Evolutionary conservation across 192 early-diverging fungal species (phyloP), one percentile per base, ranked within the genome.

Genomic region (Fimicolochytrium jonesii): DNA sequence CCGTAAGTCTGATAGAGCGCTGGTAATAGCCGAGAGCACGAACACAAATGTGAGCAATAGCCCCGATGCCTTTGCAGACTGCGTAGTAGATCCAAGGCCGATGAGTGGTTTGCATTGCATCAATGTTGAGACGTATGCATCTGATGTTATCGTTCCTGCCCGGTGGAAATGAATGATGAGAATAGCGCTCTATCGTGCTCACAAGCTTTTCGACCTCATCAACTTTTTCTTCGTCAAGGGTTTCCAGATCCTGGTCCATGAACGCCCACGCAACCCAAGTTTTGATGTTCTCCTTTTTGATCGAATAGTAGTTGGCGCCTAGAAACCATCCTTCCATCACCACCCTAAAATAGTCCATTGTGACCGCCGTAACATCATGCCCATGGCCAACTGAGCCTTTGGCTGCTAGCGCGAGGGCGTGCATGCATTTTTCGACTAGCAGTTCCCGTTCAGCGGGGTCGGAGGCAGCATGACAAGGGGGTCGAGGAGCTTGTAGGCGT

Each of bases 71-170:
- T 30, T 54, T 71, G n/a, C 77, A 63, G 29, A 67, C 66, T n/a
- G 57, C 47, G 54, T 87, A 87, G 30, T 83, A 75, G 35, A 81
- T 47, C 31, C 83, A 62, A 2, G 86, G 84, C 22, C 84, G 74
- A 43, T 85, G 82, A 6, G 71, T 55, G 6, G 78, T 77, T 25
- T 79, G 60, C 32, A 86, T 71, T 13, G 76, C 70, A 36, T 87
- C 86, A 6, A 86, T 57, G 15, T 48, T 69, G 28, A 86, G 60
- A 3, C 80, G 76, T 46, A 87, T 79, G 49, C 85, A 86, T 26
- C 32, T 59, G 29, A 50, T 36, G 15, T 54, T 25, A 10, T 7
- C n/a, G 36, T 63, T 42, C 6, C 30, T 20, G 4, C 61, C 61
- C 7, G 31, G 18, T 7, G 6, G 10, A 1, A 63, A 42, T 35